Conservation (phyloP, 192 early-diverging fungal genomes). For the Coemansia interrupta region DNA sequence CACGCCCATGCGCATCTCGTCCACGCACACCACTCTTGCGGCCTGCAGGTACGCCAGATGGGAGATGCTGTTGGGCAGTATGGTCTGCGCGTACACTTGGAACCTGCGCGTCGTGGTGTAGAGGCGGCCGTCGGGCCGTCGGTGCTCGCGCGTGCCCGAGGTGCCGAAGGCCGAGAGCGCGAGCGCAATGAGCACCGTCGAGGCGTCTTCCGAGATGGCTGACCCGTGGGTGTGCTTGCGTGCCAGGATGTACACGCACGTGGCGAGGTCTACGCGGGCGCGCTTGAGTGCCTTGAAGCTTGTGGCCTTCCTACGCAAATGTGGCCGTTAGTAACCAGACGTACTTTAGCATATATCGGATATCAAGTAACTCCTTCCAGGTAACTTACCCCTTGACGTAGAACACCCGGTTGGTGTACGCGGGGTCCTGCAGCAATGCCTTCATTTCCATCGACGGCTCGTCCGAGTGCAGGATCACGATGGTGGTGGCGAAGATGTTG, state of each 20-base stretch:
- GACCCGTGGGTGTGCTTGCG: slow-evolving; percentile 30
- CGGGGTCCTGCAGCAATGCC: slow-evolving; percentile 31
- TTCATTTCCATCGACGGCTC: slow-evolving; percentile 48
- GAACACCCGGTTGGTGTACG: slow-evolving; percentile 45
- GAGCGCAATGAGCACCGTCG: slow-evolving; percentile 41
- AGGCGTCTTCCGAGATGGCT: slow-evolving; percentile 43
- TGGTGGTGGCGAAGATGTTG: slow-evolving; percentile 38
- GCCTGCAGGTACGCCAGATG: slow-evolving; percentile 44
- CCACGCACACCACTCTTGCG: slow-evolving; percentile 37
- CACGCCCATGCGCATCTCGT: slow-evolving; percentile 53
- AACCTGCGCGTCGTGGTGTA: slow-evolving; percentile 1
- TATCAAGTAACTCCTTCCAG: no score
- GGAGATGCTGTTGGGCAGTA: slow-evolving; percentile 38
- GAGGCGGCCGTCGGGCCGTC: neutral
- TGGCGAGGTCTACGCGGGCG: slow-evolving; percentile 37
- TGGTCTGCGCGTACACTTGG: slow-evolving; percentile 46
- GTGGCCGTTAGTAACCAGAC: no score
- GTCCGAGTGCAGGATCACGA: slow-evolving; percentile 37
- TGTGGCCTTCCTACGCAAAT: slow-evolving; percentile 26
- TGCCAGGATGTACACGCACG: slow-evolving; percentile 49
- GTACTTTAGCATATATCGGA: no score
- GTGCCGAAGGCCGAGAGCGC: slow-evolving; percentile 36
- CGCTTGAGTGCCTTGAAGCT: slow-evolving; percentile 34
- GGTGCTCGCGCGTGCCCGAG: neutral
- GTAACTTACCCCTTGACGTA: slow-evolving; percentile 46